phyloP scores from a whole-genome alignment of 805 yeast genomes.

The Hanseniaspora lachancei region DNA sequence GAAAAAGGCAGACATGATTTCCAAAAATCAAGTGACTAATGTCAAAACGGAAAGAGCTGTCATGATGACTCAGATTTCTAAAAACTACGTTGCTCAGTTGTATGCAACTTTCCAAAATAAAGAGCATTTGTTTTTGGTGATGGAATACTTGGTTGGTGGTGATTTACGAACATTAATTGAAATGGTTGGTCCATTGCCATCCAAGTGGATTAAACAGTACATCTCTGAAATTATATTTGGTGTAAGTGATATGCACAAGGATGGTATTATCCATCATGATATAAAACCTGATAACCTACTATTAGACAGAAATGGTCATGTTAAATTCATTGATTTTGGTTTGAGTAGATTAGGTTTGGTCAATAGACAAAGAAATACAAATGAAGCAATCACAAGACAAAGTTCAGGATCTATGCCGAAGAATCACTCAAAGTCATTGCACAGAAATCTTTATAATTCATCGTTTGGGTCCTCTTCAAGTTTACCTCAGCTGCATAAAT shows the following conservation, averaged over 20 bases:
- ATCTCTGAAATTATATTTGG: constrained; percentile 85
- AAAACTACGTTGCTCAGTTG: constrained; percentile 83
- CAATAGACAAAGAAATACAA: constrained; percentile 48
- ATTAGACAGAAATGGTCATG: constrained; percentile 75
- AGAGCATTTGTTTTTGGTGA: constrained; percentile 77
- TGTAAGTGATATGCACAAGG: constrained; percentile 72
- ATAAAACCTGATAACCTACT: constrained; percentile 87
- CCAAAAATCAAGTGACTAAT: constrained; percentile 89
- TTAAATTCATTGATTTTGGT: constrained; percentile 92
- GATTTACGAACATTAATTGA: constrained; percentile 81
- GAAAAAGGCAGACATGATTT: constrained; percentile 88
- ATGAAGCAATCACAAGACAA: constrained; percentile 8
- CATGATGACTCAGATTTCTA: constrained; percentile 92
- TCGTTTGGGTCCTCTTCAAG: constrained; percentile 6
- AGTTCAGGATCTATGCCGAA: neutral
- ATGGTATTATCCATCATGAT: constrained; percentile 89
- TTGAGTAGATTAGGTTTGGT: constrained; percentile 78
- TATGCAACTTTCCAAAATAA: constrained; percentile 79
- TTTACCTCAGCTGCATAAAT: neutral
- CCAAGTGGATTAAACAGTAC: constrained; percentile 74
- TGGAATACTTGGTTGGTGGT: constrained; percentile 95
- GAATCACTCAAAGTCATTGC: neutral
- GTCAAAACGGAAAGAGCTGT: constrained; percentile 92
- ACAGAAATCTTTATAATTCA: neutral
- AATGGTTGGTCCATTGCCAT: constrained; percentile 69